A percentile compares a stretch with the other conserved stretches of the same genome.
phyloP scores from a whole-genome alignment of 108 stramenopile species.

The Schizochytrium sp. region DNA sequence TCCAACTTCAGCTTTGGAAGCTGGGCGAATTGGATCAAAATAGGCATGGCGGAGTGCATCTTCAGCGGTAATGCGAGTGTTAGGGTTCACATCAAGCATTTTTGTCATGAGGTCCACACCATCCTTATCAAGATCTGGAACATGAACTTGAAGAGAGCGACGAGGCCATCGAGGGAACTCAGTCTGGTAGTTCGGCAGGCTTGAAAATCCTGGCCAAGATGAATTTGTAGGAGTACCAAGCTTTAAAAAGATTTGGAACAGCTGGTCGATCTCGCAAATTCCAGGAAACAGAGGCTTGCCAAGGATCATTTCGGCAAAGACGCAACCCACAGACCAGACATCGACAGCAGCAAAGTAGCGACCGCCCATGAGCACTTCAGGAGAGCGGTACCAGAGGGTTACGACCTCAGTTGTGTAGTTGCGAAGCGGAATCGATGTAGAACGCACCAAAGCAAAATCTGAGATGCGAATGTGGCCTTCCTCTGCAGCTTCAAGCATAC shows the following conservation, averaged over 20 bases:
- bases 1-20: not conserved
- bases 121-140: constrained; percentile 69
- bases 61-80: constrained; percentile 84
- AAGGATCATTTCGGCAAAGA: constrained; percentile 84
- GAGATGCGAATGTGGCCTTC: constrained; percentile 66
- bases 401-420: constrained; percentile 85
- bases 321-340: constrained; percentile 98
- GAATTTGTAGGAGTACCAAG: constrained; percentile 85
- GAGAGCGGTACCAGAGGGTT: constrained; percentile 98
- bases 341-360: constrained; percentile 97
- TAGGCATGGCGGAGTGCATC: constrained; percentile 85
- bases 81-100: constrained; percentile 90
- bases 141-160: constrained; percentile 82
- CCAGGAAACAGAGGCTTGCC: constrained; percentile 89
- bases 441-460: constrained; percentile 96
- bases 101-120: constrained; percentile 87
- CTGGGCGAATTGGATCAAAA: constrained; percentile 81
- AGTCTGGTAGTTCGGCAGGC: constrained; percentile 71
- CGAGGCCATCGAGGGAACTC: constrained; percentile 69
- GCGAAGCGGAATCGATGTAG: constrained; percentile 76
- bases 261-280: constrained; percentile 86
- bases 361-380: constrained; percentile 96
- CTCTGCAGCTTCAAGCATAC: constrained; percentile 65
- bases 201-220: constrained; percentile 73
- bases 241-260: constrained; percentile 87